Base-by-base conservation (phyloP, 306 rosid genomes). In the Citrullus colocynthis region DNA sequence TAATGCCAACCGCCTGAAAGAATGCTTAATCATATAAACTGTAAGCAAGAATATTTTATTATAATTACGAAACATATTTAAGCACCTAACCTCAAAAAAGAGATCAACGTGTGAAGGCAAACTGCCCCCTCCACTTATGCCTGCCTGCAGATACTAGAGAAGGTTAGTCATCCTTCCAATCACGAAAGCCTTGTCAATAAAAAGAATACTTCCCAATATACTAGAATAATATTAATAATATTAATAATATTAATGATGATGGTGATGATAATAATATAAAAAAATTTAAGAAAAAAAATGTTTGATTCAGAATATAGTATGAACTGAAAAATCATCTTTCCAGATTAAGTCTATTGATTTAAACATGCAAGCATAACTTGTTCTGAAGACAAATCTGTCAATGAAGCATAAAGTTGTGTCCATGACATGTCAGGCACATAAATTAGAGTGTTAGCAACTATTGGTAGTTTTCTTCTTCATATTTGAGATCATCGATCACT, bases 51-150 rank as follows among this genome's bases (percentile, higher is more conserved):
- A 56, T 41, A 41, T 58, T 41, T 41, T 13, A 7, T 16, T 11
- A 12, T 7, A 52, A 42, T 5, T 42, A 55, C n/a, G n/a, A 75
- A 20, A 77, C 55, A 62, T 59, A 48, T 78, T 21, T 57, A 72
- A 78, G 79, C 14, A 76, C 54, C 88, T 80, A 66, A 95, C 98
- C 98, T 95, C 98, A 77, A 92, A 95, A 88, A 92, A 95, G 2
- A 78, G 88, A 73, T 95, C 98, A 0, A 95, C 85, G 55, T 95
- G 92, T 76, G 85, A 71, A 21, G 98, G 87, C 69, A 95, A 89
- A 86, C 92, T 92, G 65, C 96, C 96, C 58, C 98, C 98, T 79
- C 98, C 98, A 75, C 97, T 92, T 81, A 95, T 4, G 81, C 96
- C 96, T 80, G 96, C 98, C 98, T 94, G 90, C 88, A 88, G 14